Conservation (phyloP, 2,329 filamentous ascomycete genomes). For the Fusarium pilosicola region DNA sequence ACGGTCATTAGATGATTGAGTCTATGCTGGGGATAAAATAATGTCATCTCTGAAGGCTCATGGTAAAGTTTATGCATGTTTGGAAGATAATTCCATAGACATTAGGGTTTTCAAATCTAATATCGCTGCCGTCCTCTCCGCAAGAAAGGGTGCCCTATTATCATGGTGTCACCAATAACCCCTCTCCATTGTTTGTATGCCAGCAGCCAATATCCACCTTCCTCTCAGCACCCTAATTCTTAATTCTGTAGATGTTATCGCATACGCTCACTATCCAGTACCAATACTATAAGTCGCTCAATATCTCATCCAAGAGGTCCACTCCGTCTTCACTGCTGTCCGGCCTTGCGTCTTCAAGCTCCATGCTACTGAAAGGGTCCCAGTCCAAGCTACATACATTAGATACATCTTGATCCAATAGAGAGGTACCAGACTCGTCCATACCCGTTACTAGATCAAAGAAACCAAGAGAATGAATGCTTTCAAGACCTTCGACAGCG, state of each 20-base stretch:
- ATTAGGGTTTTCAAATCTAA: background rate
- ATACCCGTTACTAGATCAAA: background rate
- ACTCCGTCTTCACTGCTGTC: background rate
- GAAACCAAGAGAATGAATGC: background rate
- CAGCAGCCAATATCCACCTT: too few species aligned
- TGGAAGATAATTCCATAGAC: accelerated
- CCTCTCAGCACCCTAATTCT: background rate
- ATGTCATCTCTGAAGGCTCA: background rate
- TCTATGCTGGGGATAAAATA: background rate
- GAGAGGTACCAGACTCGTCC: background rate
- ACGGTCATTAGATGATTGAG: background rate
- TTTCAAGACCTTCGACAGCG: background rate
- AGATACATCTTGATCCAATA: background rate
- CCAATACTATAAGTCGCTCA: background rate
- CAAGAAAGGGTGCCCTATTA: background rate
- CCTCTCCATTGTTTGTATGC: accelerated
- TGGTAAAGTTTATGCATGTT: background rate
- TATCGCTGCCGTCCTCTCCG: background rate
- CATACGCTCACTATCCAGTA: background rate
- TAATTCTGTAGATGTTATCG: background rate
- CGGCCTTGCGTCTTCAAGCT: background rate
- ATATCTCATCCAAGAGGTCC: background rate
- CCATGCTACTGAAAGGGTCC: background rate
- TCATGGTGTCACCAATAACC: accelerated
- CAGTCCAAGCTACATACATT: background rate